Base-by-base conservation (phyloP, 148 eudicot species). In the Rhododendron mucronatum region DNA sequence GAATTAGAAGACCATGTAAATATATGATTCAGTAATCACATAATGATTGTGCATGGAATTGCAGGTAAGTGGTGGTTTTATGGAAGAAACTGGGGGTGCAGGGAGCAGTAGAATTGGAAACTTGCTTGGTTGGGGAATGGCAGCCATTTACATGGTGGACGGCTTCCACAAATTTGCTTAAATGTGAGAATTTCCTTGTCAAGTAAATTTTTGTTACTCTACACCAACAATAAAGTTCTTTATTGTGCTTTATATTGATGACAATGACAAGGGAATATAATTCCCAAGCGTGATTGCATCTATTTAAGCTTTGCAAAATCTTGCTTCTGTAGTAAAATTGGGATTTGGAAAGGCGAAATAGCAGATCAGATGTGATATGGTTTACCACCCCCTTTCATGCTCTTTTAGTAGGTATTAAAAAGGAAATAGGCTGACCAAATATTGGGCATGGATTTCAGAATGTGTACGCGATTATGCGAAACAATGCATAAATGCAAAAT, bases 111-210 rank as follows among this genome's bases (percentile, higher is more conserved):
- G 88, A 75, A 80, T 92, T n/a, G 96, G 95, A 74, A 65, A 92
- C 61, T 87, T 84, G 77, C 85, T 94, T 74, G 98, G 98, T 80
- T 95, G 98, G 96, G 98, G 91, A 85, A 94, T 95, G 96, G 94
- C 96, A 80, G 91, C 86, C 81, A 94, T 94, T 78, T 95, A 95
- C 90, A 85, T 95, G 93, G 98, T 55, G 96, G 95, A 81, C 92
- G 98, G 74, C 91, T 95, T 87, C 96, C 98, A n/a, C 98, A 95
- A 85, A 94, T 95, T 87, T 90, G 83, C 84, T 90, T 94, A 77
- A 95, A 95, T 89, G 98, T 95, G 87, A 90, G 93, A 78, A 59
- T 89, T 33, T 41, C 30, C 16, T 55, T 33, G 14, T 79, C 61
- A 35, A 69, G 80, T 47, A 18, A n/a, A 30, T 37, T 74, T 84